phyloP scores from a whole-genome alignment of 305 asterid genomes.

The Solanum aculeatissimum region DNA sequence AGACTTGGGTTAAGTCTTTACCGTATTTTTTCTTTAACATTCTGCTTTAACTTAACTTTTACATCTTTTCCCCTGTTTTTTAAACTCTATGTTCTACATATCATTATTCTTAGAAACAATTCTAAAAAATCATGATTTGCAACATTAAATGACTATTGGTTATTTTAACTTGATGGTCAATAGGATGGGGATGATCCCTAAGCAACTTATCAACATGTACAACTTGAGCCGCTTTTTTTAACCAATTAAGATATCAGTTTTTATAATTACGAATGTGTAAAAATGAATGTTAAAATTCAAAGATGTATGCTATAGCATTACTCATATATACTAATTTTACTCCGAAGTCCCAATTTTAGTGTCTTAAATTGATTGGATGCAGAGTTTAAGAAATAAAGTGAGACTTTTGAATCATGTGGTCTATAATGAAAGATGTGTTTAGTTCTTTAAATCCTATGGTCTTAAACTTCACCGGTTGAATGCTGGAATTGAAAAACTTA shows the following conservation, averaged over 20 bases:
- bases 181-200: neutral
- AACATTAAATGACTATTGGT: neutral
- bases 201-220: neutral
- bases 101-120: neutral
- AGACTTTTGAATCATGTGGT: neutral
- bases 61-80: neutral
- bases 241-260: neutral
- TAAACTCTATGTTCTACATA: neutral
- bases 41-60: neutral
- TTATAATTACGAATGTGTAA: neutral
- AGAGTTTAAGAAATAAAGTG: neutral
- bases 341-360: neutral
- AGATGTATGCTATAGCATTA: neutral
- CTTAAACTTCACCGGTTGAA: neutral
- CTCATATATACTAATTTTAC: neutral
- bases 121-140: neutral
- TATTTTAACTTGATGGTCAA: neutral
- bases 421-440: neutral
- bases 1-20: neutral
- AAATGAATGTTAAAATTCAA: neutral
- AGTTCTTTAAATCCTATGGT: neutral
- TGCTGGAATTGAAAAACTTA: neutral
- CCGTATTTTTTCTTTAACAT: neutral
- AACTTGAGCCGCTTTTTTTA: neutral
- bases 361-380: neutral